A percentile compares a stretch with the other conserved stretches of the same genome.
Conservation (phyloP, 495 filamentous ascomycete genomes). For the Xylaria grammica region DNA sequence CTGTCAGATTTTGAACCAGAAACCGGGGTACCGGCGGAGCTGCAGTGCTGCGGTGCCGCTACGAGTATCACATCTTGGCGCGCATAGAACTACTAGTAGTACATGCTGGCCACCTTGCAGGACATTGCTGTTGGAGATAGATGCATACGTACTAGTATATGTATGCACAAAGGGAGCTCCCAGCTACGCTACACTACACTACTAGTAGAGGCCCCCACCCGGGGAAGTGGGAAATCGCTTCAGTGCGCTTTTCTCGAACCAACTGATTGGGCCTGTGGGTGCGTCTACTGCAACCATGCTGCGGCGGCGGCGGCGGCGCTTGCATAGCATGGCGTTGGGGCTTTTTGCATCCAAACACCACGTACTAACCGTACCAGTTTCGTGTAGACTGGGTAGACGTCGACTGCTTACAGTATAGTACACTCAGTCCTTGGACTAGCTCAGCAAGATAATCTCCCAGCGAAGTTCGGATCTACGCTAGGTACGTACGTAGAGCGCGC, state of each 20-base stretch:
- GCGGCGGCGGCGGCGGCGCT: neutral
- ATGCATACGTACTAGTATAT: neutral
- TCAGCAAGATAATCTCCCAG: neutral
- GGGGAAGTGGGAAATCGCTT: neutral
- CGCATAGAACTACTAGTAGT: neutral
- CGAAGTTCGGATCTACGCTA: neutral
- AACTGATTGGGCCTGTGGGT: neutral
- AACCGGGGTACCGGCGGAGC: too few species aligned
- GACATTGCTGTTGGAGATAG: neutral
- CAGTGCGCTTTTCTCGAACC: neutral
- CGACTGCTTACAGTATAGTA: neutral
- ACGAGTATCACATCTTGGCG: conserved; percentile 6
- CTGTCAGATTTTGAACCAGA: too few species aligned
- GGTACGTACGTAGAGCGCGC: neutral
- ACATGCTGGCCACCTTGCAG: too few species aligned
- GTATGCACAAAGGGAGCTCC: conserved; percentile 6
- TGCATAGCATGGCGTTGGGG: neutral
- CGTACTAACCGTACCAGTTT: too few species aligned
- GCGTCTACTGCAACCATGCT: neutral
- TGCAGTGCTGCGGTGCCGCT: too few species aligned
- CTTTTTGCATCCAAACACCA: neutral
- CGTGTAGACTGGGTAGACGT: neutral
- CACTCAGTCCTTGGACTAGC: too few species aligned
- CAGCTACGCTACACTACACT: too few species aligned
- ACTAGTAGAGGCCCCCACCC: too few species aligned